These are phyloP conservation scores for Leccinum variabile DNA, from an alignment of 1,284 basidiomycete species.

Conservation along the genomic window DNA sequence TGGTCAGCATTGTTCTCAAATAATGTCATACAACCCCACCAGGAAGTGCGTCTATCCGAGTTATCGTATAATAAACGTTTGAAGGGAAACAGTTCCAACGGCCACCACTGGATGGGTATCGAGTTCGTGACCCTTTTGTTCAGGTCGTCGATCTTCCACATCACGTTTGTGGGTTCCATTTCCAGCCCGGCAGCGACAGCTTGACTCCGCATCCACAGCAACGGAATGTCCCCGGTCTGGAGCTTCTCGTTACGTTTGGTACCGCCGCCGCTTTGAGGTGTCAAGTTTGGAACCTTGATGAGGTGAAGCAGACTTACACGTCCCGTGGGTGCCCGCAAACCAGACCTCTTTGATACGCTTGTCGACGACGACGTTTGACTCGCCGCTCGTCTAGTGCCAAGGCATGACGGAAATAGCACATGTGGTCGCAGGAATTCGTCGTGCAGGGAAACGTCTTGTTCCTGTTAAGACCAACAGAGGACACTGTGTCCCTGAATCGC, in stretches of 20 bases:
- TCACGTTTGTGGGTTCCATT: constrained; percentile 25
- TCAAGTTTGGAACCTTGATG: not conserved
- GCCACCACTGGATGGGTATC: constrained; percentile 28
- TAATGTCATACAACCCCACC: too few relatives aligned
- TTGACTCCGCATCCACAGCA: constrained; percentile 37
- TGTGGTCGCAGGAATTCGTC: constrained; percentile 15
- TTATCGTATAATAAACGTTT: constrained; percentile 31
- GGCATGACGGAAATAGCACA: constrained; percentile 36
- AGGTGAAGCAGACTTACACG: constrained; percentile 28
- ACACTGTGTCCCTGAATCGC: constrained; percentile 33
- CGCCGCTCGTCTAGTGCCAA: constrained; percentile 42
- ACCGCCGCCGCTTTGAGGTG: constrained; percentile 31
- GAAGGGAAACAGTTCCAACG: constrained; percentile 30
- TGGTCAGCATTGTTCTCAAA: constrained; percentile 12
- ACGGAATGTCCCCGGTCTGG: constrained; percentile 35
- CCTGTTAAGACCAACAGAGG: constrained; percentile 36
- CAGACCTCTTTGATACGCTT: constrained; percentile 37
- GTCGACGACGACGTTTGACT: constrained; percentile 29
- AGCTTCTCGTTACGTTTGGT: constrained; percentile 29
- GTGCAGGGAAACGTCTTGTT: constrained; percentile 32
- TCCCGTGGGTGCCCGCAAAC: constrained; percentile 40
- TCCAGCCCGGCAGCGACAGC: constrained; percentile 27
- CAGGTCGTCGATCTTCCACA: constrained; percentile 34
- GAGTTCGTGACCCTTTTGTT: constrained; percentile 27
- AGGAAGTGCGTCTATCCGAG: constrained; percentile 20